These are phyloP conservation scores for Luzula sylvatica DNA, from an alignment of 176 grass and related monocot species.

Conservation along the genomic window DNA sequence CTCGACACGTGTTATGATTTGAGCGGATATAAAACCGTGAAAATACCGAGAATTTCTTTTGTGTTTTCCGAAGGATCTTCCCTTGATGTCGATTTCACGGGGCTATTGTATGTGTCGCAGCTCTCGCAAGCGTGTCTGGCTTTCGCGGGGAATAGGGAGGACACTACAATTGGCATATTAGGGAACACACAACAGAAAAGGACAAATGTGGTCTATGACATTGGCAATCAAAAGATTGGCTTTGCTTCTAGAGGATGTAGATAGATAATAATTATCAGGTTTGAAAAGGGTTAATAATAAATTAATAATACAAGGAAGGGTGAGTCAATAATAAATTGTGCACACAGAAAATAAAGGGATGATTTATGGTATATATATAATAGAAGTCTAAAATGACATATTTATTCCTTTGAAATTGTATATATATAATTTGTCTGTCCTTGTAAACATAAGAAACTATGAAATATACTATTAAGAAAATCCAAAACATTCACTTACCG, in stretches of 20 bases:
- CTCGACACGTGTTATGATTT: slow-evolving; percentile 91
- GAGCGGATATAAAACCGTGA: slow-evolving; percentile 25
- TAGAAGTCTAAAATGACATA: too few relatives aligned
- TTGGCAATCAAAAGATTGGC: slow-evolving; percentile 44
- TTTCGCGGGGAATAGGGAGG: slow-evolving; percentile 47
- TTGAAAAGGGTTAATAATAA: too few relatives aligned
- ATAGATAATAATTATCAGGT: slow-evolving; percentile 12
- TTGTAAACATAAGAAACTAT: too few relatives aligned
- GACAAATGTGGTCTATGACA: slow-evolving; percentile 54
- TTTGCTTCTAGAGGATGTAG: slow-evolving; percentile 47
- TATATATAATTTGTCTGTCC: too few relatives aligned
- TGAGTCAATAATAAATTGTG: too few relatives aligned
- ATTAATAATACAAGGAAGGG: too few relatives aligned
- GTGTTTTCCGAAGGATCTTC: slow-evolving; percentile 38
- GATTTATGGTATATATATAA: too few relatives aligned
- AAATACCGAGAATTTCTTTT: slow-evolving; percentile 45
- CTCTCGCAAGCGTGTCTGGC: slow-evolving; percentile 61
- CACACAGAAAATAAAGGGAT: too few relatives aligned
- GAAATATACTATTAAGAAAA: too few relatives aligned
- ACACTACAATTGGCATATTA: slow-evolving; percentile 34
- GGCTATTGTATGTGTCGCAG: slow-evolving; percentile 45
- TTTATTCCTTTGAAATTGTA: too few relatives aligned
- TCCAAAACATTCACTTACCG: too few relatives aligned
- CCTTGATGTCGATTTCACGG: slow-evolving; percentile 36
- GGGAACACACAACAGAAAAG: slow-evolving; percentile 79